Conservation (phyloP, 345 rosid species). For the Eucalyptus coolabah region DNA sequence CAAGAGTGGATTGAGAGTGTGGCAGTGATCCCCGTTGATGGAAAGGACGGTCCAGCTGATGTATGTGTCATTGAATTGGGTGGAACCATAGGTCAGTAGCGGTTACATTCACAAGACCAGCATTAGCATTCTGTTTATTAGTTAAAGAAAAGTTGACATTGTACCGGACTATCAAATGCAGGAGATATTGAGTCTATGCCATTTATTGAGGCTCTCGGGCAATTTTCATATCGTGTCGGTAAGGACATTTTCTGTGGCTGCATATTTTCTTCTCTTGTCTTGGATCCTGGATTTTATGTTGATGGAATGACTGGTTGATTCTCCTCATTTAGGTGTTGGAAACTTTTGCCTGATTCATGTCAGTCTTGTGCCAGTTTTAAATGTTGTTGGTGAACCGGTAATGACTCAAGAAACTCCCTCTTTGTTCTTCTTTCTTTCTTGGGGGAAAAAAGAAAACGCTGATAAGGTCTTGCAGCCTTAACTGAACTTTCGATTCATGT, state of each 20-base stretch:
- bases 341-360: constrained; percentile 97
- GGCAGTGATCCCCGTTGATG: constrained; percentile 78
- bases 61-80: constrained; percentile 98
- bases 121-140: not conserved
- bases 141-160: not conserved
- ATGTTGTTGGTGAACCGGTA: constrained; percentile 98
- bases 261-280: not conserved
- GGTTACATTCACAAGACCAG: not conserved
- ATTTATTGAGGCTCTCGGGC: constrained; percentile 93
- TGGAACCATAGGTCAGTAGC: constrained; percentile 76
- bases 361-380: constrained; percentile 94
- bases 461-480: not conserved
- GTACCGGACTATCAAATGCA: constrained; percentile 7
- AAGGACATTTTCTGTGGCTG: constrained; percentile 8
- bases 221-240: constrained; percentile 92
- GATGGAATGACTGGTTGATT: not conserved
- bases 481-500: not conserved
- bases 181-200: constrained; percentile 99
- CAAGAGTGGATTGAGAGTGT: constrained; percentile 97
- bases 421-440: not conserved
- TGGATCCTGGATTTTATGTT: not conserved
- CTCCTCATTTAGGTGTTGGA: constrained; percentile 47
- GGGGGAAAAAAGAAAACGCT: not conserved
- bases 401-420: not conserved
- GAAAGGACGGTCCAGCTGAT: constrained; percentile 78